These are phyloP conservation scores for Dendrothele bispora DNA, from an alignment of 768 basidiomycete genomes.

Conservation along the genomic window DNA sequence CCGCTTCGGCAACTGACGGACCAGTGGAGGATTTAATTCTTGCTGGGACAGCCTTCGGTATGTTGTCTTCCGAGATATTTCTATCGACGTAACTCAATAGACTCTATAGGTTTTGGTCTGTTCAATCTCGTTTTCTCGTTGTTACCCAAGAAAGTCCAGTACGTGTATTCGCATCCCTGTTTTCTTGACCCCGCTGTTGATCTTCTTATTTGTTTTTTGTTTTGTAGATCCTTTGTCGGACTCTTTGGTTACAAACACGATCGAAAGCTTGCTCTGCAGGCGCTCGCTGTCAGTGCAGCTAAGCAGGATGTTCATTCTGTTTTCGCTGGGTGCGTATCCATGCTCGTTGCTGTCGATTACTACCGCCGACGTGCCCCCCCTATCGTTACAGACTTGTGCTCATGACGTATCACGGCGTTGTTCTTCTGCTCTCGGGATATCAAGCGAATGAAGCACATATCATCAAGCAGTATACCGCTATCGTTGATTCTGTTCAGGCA, in stretches of 20 bases:
- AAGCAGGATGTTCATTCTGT: conserved; percentile 72
- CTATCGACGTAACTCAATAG: background rate
- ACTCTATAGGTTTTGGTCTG: conserved; percentile 50
- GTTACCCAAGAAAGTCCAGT: conserved; percentile 72
- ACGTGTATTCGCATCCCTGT: too few species aligned
- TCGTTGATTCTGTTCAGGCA: conserved; percentile 58
- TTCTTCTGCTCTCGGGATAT: conserved; percentile 70
- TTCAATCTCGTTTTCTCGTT: conserved; percentile 83
- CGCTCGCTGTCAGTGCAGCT: conserved; percentile 66
- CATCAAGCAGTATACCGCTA: conserved; percentile 57
- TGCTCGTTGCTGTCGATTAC: background rate
- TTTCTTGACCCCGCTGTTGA: background rate
- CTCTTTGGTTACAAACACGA: conserved; percentile 78
- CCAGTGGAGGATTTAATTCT: conserved; percentile 72
- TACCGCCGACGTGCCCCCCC: background rate
- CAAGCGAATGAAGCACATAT: conserved; percentile 73
- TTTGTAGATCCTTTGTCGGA: conserved; percentile 62
- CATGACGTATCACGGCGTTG: conserved; percentile 78
- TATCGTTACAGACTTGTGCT: conserved; percentile 53
- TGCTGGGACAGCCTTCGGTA: conserved; percentile 77
- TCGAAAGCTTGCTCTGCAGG: conserved; percentile 63
- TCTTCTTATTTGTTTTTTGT: background rate
- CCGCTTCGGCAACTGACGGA: conserved; percentile 40
- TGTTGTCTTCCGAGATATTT: conserved; percentile 16
- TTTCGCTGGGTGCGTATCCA: conserved; percentile 64